These are phyloP conservation scores for Fusarium tupiense DNA, from an alignment of 2,329 filamentous ascomycete genomes.

Conservation along the genomic window DNA sequence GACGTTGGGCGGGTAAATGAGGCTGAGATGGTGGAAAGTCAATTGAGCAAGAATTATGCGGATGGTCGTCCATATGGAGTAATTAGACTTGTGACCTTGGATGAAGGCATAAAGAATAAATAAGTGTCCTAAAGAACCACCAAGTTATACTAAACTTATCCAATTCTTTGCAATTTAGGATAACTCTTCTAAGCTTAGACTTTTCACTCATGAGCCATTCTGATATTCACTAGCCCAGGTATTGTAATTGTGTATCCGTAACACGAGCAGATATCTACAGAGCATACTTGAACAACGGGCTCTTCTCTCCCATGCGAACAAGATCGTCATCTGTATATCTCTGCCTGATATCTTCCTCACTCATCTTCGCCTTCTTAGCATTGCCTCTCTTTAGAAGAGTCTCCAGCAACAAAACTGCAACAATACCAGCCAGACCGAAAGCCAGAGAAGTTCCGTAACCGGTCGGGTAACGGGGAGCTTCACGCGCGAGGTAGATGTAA, in stretches of 20 bases:
- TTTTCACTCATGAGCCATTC: not conserved
- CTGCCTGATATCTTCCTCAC: not conserved
- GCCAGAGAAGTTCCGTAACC: constrained; percentile 16
- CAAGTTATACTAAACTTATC: fast-evolving
- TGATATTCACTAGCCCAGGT: not conserved
- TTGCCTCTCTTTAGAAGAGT: constrained; percentile 5
- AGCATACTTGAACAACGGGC: constrained; percentile 15
- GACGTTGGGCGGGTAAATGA: not conserved
- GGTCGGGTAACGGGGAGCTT: constrained; percentile 5
- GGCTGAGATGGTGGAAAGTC: not conserved
- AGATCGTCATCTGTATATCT: constrained; percentile 6
- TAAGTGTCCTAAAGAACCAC: fast-evolving
- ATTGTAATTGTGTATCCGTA: not conserved
- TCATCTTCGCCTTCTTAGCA: constrained; percentile 11
- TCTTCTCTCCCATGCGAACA: constrained; percentile 22
- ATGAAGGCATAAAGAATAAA: not conserved
- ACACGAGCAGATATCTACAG: not conserved
- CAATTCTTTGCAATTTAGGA: not conserved
- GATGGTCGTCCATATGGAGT: not conserved
- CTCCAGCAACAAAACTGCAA: constrained; percentile 4
- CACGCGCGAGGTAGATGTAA: constrained; percentile 13
- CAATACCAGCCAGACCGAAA: constrained; percentile 5
- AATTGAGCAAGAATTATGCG: not conserved
- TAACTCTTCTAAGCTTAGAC: not conserved
- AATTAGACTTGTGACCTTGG: not conserved